A percentile compares a stretch with the other conserved stretches of the same genome.
phyloP scores from a whole-genome alignment of 108 stramenopile genomes.

The Nannochloropsis salina region DNA sequence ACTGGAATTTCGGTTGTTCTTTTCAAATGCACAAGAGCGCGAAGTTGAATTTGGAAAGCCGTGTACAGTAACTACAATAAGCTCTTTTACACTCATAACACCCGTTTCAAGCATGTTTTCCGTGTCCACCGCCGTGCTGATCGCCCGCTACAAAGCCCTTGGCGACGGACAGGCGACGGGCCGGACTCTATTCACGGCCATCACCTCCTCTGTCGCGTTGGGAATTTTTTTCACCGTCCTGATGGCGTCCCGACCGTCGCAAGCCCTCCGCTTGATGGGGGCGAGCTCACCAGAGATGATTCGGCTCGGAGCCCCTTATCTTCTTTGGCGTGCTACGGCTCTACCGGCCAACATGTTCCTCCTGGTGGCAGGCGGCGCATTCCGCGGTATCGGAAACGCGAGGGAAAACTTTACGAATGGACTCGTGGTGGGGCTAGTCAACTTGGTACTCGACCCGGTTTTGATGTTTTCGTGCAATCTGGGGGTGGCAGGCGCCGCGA shows the following conservation, averaged over 20 bases:
- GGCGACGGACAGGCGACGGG: neutral
- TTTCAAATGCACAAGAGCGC: too few species aligned
- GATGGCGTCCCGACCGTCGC: neutral
- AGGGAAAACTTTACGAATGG: conserved; percentile 29
- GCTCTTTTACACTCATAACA: too few species aligned
- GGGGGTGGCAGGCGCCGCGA: conserved; percentile 22
- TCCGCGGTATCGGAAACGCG: conserved; percentile 28
- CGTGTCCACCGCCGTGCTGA: neutral
- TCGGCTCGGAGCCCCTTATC: conserved; percentile 28
- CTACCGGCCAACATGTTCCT: conserved; percentile 46
- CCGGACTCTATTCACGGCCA: neutral
- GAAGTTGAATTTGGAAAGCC: too few species aligned
- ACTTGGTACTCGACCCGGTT: conserved; percentile 39
- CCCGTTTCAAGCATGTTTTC: neutral
- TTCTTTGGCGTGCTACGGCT: conserved; percentile 40
- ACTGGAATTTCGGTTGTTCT: conserved; percentile 15
- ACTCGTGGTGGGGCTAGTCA: conserved; percentile 30
- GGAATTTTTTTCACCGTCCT: neutral
- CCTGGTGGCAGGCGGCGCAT: conserved; percentile 44
- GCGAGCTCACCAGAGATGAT: conserved; percentile 8
- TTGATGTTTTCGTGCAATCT: conserved; percentile 38
- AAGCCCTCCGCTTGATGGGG: conserved; percentile 11
- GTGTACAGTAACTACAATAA: too few species aligned
- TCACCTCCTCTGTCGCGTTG: neutral
- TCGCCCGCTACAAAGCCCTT: conserved; percentile 14